Conservation (phyloP, 306 rosid species). For the Inga laurina region DNA sequence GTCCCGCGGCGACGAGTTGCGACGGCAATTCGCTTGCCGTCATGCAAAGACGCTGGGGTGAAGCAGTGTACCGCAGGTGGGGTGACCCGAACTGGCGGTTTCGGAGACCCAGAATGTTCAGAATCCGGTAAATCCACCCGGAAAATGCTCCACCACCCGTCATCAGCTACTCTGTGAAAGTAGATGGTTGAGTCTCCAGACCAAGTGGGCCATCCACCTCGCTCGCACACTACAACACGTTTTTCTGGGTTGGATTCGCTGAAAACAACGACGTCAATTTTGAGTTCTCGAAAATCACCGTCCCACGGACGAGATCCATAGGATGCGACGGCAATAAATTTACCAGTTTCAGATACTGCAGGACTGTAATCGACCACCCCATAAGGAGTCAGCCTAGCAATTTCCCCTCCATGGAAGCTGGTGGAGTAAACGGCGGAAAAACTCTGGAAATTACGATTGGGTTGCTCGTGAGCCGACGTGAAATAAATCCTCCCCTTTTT, state of each 20-base stretch:
- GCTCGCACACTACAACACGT: conserved; percentile 44
- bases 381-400: conserved; percentile 53
- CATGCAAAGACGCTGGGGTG: conserved; percentile 76
- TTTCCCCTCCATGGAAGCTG: not conserved
- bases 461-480: conserved; percentile 65
- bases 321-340: conserved; percentile 76
- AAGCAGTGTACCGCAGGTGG: conserved; percentile 81
- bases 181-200: conserved; percentile 58
- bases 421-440: conserved; percentile 66
- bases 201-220: conserved; percentile 97
- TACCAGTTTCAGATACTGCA: conserved; percentile 58
- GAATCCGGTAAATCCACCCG: conserved; percentile 42
- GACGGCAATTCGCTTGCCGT: conserved; percentile 54
- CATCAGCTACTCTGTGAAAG: conserved; percentile 66
- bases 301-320: conserved; percentile 69
- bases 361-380: conserved; percentile 73
- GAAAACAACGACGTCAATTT: conserved; percentile 61
- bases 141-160: conserved; percentile 92
- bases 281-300: conserved; percentile 65
- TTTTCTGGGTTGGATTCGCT: conserved; percentile 34
- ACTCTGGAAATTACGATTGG: conserved; percentile 42
- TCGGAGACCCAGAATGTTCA: not conserved
- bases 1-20: conserved; percentile 65
- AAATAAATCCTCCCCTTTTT: conserved; percentile 54
- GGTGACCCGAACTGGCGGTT: conserved; percentile 52